Evolutionary conservation across 345 rosid genomes (phyloP).

Genomic region (Moricandia moricandioides): DNA sequence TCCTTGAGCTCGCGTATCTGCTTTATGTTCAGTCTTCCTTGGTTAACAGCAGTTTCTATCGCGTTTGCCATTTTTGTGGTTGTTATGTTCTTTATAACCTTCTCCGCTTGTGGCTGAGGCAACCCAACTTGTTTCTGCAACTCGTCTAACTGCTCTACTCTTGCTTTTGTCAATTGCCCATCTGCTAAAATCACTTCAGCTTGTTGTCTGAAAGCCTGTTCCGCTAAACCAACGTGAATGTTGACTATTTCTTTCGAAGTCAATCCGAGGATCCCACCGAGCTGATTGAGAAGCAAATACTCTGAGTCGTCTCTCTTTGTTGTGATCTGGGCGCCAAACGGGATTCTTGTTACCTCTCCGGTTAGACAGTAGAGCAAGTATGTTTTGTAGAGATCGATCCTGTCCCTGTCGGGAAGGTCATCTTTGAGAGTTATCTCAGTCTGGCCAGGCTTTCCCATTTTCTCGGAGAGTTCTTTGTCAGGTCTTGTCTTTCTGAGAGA

Average conservation of each 20-base stretch:
- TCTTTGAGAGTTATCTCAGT: constrained; percentile 92
- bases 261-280: constrained; percentile 87
- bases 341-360: constrained; percentile 69
- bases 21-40: constrained; percentile 76
- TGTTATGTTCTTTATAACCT: constrained; percentile 79
- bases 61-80: constrained; percentile 86
- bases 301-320: constrained; percentile 78
- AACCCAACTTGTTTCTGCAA: constrained; percentile 84
- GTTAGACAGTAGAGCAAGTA: constrained; percentile 81
- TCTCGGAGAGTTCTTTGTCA: constrained; percentile 54
- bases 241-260: constrained; percentile 64
- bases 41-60: constrained; percentile 78
- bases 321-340: constrained; percentile 78
- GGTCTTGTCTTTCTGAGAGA: constrained; percentile 72
- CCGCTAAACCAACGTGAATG: constrained; percentile 82
- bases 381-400: constrained; percentile 78
- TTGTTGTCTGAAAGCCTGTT: constrained; percentile 82
- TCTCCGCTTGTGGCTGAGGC: constrained; percentile 80
- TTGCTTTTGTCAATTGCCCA: constrained; percentile 84
- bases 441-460: constrained; percentile 73
- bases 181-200: constrained; percentile 98
- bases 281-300: constrained; percentile 69
- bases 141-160: constrained; percentile 77
- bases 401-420: constrained; percentile 81
- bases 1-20: constrained; percentile 95